Base-by-base conservation (phyloP, 352 stramenopile genomes). In the Phytophthora boehmeriae region DNA sequence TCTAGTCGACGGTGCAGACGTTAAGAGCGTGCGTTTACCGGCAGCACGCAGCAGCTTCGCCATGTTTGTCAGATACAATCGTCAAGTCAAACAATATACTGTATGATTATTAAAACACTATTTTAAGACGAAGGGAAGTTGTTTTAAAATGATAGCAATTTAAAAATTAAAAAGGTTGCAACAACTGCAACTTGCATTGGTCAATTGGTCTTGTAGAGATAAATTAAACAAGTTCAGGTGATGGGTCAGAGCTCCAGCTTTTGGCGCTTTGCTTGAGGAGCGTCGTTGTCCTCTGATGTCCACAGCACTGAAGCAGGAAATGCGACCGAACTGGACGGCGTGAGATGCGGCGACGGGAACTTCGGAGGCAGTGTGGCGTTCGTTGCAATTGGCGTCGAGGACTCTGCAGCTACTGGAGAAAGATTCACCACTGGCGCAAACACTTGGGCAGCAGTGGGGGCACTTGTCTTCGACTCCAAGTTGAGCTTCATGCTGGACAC, bases 401-500 rank as follows among this genome's bases (percentile, higher is more conserved):
- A 76, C 8, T 36, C 66, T 25, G 62, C 47, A 2, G 34, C 9
- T 36, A 10, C 59, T 16, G 25, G 2, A 44, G 46, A 38, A 25
- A 72, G 28, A 68, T 59, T 63, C 32, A 72, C 50, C 42, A 66
- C 48, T 11, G 65, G 65, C 9, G 51, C 54, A 38, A 67, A 17
- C 50, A 71, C 55, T 5, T 50, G 54, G 5, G 54, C 30, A 14
- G 20, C 63, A 8, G n/a, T 38, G 14, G 38, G 2, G 0, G 53
- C 35, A 14, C 39, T 55, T 8, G 41, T 54, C 20, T 55, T 48
- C 36, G 68, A 17, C 23, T 78, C 58, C 51, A 87, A 69, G 45
- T 84, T 68, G 44, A 89, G 59, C 28, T 85, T 86, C 50, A 88
- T 86, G 32, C 66, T 83, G 10, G 78, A 78, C 25, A 89, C 71